Percentiles rank a stretch among this genome's conserved stretches.
These are phyloP conservation scores for Talaromyces islandicus DNA, from an alignment of 2,329 filamentous ascomycete genomes.

Conservation along the genomic window DNA sequence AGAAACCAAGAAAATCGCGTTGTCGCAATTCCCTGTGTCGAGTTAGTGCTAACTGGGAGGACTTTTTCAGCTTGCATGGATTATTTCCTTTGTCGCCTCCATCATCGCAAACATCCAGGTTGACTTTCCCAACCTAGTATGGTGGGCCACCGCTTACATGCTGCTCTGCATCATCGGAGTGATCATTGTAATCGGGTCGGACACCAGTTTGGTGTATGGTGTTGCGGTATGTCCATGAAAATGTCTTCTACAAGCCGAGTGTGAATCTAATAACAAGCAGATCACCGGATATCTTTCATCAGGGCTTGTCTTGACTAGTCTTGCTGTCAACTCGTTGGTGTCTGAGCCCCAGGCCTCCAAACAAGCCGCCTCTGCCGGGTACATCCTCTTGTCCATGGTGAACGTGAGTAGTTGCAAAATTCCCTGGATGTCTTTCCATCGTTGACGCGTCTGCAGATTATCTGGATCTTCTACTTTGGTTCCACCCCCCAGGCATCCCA, in stretches of 20 bases:
- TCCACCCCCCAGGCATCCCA: slow-evolving; percentile 81
- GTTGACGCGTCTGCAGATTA: slow-evolving; percentile 57
- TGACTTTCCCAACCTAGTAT: slow-evolving; percentile 76
- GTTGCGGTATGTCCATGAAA: slow-evolving; percentile 61
- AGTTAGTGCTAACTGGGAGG: slow-evolving; percentile 16
- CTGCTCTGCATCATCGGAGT: slow-evolving; percentile 76
- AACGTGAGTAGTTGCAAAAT: slow-evolving; percentile 56
- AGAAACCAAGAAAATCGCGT: background rate
- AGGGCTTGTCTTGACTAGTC: slow-evolving; percentile 77
- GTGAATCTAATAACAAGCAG: slow-evolving; percentile 28
- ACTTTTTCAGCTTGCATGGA: slow-evolving; percentile 74
- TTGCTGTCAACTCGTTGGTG: slow-evolving; percentile 78
- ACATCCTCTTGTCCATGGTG: slow-evolving; percentile 90
- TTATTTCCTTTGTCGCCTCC: slow-evolving; percentile 83
- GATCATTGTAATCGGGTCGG: slow-evolving; percentile 74
- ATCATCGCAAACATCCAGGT: slow-evolving; percentile 61
- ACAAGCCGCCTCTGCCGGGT: slow-evolving; percentile 85
- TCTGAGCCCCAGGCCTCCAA: slow-evolving; percentile 65
- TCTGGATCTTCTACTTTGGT: slow-evolving; percentile 99
- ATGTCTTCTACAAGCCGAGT: background rate
- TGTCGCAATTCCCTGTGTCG: background rate
- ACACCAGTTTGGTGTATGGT: slow-evolving; percentile 81
- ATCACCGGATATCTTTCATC: slow-evolving; percentile 80
- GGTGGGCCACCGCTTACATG: slow-evolving; percentile 87
- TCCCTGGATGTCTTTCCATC: slow-evolving; percentile 8